phyloP scores from a whole-genome alignment of 2,329 filamentous ascomycete species.

The Lithohypha guttulata region DNA sequence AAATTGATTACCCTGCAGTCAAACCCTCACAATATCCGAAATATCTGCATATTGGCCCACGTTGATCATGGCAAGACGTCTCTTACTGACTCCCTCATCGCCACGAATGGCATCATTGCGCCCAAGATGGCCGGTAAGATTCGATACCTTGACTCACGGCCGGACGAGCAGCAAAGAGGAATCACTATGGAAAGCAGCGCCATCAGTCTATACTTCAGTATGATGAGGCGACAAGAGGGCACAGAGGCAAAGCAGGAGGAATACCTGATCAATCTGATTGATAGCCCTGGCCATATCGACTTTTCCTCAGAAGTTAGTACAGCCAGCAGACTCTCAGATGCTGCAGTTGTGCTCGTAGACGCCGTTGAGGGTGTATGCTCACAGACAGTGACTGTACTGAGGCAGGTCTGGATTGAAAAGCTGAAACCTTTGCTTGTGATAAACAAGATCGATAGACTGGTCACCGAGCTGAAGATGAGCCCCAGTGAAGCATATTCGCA shows the following conservation, averaged over 20 bases:
- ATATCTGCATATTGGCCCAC: slow-evolving; percentile 94
- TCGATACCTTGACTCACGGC: slow-evolving; percentile 88
- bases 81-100: slow-evolving; percentile 86
- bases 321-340: slow-evolving; percentile 85
- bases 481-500: slow-evolving; percentile 82
- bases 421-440: slow-evolving; percentile 89
- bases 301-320: slow-evolving; percentile 98
- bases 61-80: slow-evolving; percentile 99
- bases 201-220: slow-evolving; percentile 91
- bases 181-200: slow-evolving; percentile 99
- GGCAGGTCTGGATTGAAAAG: slow-evolving; percentile 92
- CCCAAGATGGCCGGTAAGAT: slow-evolving; percentile 96
- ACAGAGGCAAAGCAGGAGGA: slow-evolving; percentile 67
- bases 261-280: slow-evolving; percentile 93
- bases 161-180: slow-evolving; percentile 87
- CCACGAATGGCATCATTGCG: slow-evolving; percentile 98
- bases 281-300: slow-evolving; percentile 96
- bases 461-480: slow-evolving; percentile 91
- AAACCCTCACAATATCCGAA: slow-evolving; percentile 79
- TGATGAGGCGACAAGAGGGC: slow-evolving; percentile 52
- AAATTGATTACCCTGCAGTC: slow-evolving; percentile 84
- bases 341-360: slow-evolving; percentile 86
- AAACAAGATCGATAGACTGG: slow-evolving; percentile 93
- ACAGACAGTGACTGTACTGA: slow-evolving; percentile 91
- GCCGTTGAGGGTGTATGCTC: slow-evolving; percentile 97